These are phyloP conservation scores for Penicillium thymicola DNA, from an alignment of 2,329 filamentous ascomycete species.

Conservation along the genomic window DNA sequence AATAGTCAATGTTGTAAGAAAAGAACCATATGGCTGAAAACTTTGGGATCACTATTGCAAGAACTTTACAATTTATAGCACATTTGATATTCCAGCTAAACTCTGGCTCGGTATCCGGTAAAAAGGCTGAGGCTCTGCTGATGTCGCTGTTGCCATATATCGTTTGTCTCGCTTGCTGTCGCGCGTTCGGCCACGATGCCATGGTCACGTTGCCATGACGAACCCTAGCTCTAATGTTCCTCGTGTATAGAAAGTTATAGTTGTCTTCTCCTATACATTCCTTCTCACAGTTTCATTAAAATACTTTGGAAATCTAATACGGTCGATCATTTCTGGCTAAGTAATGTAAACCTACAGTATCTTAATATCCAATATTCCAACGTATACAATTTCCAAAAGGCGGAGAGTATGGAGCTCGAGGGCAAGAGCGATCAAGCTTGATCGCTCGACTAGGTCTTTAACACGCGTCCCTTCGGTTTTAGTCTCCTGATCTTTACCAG, in stretches of 20 bases:
- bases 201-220: not conserved
- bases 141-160: not conserved
- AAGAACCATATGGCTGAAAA: too few relatives aligned
- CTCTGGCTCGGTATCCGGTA: too few relatives aligned
- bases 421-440: not conserved
- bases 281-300: not conserved
- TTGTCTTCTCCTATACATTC: not conserved
- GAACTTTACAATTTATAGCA: too few relatives aligned
- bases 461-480: not conserved
- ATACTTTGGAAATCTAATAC: not conserved
- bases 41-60: too few relatives aligned
- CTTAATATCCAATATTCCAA: not conserved
- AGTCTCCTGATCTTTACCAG: not conserved
- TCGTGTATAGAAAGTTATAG: not conserved
- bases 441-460: not conserved
- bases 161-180: too few relatives aligned
- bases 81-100: too few relatives aligned
- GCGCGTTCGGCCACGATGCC: not conserved
- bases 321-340: not conserved
- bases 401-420: not conserved
- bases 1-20: too few relatives aligned
- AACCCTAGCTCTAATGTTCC: not conserved
- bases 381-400: not conserved
- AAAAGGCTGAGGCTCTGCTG: not conserved
- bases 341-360: not conserved